Evolutionary conservation across 345 rosid species (phyloP).

Genomic region (Murraya koenigii): DNA sequence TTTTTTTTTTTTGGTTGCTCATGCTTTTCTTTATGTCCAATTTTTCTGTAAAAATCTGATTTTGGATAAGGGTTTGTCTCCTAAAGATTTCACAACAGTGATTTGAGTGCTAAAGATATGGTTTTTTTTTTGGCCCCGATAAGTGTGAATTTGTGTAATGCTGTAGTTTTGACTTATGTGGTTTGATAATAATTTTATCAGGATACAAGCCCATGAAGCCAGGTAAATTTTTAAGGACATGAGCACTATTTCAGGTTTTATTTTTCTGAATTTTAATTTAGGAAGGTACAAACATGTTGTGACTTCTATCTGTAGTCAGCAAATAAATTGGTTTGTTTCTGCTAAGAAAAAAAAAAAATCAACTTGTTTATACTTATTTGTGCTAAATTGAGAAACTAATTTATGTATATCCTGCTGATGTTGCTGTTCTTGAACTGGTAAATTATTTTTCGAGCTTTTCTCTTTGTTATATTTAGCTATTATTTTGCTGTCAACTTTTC

Average conservation of each 20-base stretch:
- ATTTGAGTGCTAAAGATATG: not conserved
- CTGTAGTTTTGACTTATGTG: not conserved
- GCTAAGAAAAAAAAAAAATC: not conserved
- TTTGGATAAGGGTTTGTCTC: not conserved
- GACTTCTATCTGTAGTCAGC: not conserved
- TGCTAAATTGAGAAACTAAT: conserved; percentile 11
- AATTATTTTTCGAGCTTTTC: conserved; percentile 17
- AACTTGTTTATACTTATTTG: not conserved
- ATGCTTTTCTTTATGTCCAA: not conserved
- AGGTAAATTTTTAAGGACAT: not conserved
- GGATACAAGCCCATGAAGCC: not conserved
- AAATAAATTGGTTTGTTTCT: not conserved
- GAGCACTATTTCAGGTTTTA: not conserved
- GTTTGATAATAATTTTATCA: not conserved
- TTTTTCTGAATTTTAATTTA: not conserved
- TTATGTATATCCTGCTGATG: conserved; percentile 5
- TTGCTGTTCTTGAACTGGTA: conserved; percentile 14
- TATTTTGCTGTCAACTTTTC: conserved; percentile 22
- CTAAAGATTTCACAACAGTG: conserved; percentile 1
- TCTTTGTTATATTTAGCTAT: conserved; percentile 8
- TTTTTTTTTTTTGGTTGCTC: not conserved
- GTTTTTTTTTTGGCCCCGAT: too few species aligned
- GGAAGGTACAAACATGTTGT: not conserved
- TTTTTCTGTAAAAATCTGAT: not conserved
- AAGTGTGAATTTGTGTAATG: not conserved